A percentile compares a stretch with the other conserved stretches of the same genome.
These are phyloP conservation scores for Globisporangium viniferum DNA, from an alignment of 352 stramenopile species.

Conservation along the genomic window DNA sequence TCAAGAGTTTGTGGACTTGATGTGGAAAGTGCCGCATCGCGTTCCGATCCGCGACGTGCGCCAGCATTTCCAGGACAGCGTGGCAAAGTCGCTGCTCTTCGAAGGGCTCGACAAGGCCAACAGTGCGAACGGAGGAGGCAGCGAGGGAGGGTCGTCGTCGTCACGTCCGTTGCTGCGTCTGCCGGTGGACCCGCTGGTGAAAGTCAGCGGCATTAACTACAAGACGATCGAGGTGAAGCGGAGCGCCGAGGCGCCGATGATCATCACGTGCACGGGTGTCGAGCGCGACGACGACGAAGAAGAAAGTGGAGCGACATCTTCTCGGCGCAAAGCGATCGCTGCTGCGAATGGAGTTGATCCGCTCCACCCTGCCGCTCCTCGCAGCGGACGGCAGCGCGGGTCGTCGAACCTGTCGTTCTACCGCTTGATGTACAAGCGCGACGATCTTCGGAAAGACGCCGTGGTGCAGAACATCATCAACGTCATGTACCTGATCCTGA, in stretches of 20 bases:
- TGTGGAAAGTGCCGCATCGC: conserved; percentile 79
- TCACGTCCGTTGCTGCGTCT: conserved; percentile 45
- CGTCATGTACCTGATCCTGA: conserved; percentile 87
- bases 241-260: conserved; percentile 77
- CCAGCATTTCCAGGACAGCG: conserved; percentile 40
- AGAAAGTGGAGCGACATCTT: conserved; percentile 22
- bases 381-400: conserved; percentile 14
- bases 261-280: conserved; percentile 76
- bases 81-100: conserved; percentile 52
- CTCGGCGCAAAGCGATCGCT: background rate
- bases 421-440: conserved; percentile 86
- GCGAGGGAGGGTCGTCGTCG: background rate
- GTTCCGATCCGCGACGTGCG: conserved; percentile 60
- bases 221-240: conserved; percentile 76
- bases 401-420: conserved; percentile 43
- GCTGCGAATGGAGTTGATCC: conserved; percentile 6
- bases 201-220: conserved; percentile 69
- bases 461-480: conserved; percentile 89
- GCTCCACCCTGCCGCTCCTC: background rate
- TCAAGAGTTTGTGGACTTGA: conserved; percentile 80
- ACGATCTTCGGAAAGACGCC: conserved; percentile 81
- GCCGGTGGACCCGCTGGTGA: conserved; percentile 71
- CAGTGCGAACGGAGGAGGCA: conserved; percentile 1
- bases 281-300: conserved; percentile 70
- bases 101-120: conserved; percentile 16